Conservation (phyloP, 164 flowering plant genomes). For the Macadamia integrifolia region DNA sequence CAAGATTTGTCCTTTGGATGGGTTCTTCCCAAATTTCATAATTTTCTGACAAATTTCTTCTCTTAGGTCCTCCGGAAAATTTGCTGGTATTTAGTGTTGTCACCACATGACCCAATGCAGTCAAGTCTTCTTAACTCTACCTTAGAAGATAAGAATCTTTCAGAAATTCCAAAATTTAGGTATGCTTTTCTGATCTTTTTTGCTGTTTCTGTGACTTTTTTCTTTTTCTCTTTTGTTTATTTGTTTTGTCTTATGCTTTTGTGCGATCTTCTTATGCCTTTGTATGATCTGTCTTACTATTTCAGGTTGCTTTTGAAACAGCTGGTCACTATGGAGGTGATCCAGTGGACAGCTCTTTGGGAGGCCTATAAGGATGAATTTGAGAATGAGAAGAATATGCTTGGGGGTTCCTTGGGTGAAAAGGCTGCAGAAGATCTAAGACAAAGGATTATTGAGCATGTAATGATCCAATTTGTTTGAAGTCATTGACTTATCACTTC, state of each 20-base stretch:
- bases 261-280: constrained; percentile 5
- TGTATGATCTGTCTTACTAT: constrained; percentile 4
- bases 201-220: background rate
- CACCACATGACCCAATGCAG: constrained; percentile 97
- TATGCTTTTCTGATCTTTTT: constrained; percentile 12
- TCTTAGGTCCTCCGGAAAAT: constrained; percentile 79
- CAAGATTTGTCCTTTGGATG: background rate
- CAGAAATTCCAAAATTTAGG: constrained; percentile 82
- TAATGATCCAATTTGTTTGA: constrained; percentile 17
- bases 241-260: background rate
- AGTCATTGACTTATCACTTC: background rate
- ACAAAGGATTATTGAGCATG: constrained; percentile 94
- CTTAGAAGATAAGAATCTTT: constrained; percentile 89
- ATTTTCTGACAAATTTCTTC: background rate
- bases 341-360: constrained; percentile 93
- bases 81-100: constrained; percentile 81
- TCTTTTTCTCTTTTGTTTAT: background rate
- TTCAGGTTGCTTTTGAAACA: constrained; percentile 76
- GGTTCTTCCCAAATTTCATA: background rate
- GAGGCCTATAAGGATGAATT: constrained; percentile 63
- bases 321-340: constrained; percentile 92
- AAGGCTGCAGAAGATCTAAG: constrained; percentile 90
- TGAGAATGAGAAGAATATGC: constrained; percentile 79
- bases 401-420: constrained; percentile 78
- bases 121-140: constrained; percentile 90